Conservation (phyloP, 805 yeast species). For the Sporopachydermia quercuum region DNA sequence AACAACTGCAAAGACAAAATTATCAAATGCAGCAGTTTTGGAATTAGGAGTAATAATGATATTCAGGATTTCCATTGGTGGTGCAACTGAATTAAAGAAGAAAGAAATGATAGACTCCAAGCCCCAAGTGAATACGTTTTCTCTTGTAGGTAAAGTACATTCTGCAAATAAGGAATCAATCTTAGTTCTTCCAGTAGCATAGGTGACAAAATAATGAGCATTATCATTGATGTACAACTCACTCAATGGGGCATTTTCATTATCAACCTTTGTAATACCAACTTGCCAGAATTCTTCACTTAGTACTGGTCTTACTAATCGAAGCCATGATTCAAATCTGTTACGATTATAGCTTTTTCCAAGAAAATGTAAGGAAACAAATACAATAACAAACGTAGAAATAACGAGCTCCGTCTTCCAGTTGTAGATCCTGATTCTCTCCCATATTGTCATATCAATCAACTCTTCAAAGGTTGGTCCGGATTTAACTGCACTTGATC, state of each 20-base stretch:
- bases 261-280: constrained; percentile 26
- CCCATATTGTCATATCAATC: constrained; percentile 36
- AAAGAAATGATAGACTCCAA: constrained; percentile 48
- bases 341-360: constrained; percentile 49
- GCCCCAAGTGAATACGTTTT: constrained; percentile 53
- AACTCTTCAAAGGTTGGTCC: constrained; percentile 32
- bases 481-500: neutral
- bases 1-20: constrained; percentile 71
- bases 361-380: constrained; percentile 33
- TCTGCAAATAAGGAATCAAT: constrained; percentile 47
- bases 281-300: constrained; percentile 63
- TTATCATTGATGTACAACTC: constrained; percentile 44
- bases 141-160: constrained; percentile 62
- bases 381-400: constrained; percentile 31
- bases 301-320: constrained; percentile 35
- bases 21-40: constrained; percentile 35
- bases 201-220: constrained; percentile 45
- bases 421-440: constrained; percentile 46
- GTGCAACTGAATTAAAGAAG: constrained; percentile 38
- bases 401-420: constrained; percentile 67
- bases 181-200: constrained; percentile 81
- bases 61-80: constrained; percentile 34
- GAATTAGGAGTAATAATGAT: constrained; percentile 49
- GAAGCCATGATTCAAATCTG: constrained; percentile 38
- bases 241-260: constrained; percentile 19